phyloP scores from a whole-genome alignment of 805 yeast genomes.

The Zygosaccharomyces siamensis region DNA sequence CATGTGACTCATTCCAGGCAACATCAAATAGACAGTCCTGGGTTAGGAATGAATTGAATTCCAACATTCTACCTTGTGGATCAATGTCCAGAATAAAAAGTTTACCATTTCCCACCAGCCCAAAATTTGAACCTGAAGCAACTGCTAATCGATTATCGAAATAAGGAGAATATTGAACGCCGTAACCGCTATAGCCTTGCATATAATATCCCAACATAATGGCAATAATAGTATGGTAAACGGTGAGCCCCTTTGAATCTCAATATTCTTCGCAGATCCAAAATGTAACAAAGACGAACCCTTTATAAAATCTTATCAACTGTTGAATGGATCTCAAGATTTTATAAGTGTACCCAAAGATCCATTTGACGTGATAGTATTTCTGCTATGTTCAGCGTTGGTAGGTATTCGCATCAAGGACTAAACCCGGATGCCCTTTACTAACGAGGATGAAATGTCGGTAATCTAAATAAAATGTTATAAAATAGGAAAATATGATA shows the following conservation, averaged over 20 bases:
- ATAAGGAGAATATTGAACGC: slow-evolving; percentile 85
- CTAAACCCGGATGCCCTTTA: neutral
- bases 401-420: neutral
- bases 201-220: slow-evolving; percentile 70
- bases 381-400: neutral
- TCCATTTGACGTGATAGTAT: neutral
- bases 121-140: slow-evolving; percentile 88
- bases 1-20: slow-evolving; percentile 88
- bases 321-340: neutral
- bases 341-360: neutral
- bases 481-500: neutral
- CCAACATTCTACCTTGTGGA: slow-evolving; percentile 55
- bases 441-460: neutral
- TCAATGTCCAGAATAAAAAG: slow-evolving; percentile 65
- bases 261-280: neutral
- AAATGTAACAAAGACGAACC: neutral
- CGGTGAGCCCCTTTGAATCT: neutral
- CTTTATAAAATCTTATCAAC: neutral
- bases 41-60: slow-evolving; percentile 66
- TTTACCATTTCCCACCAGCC: slow-evolving; percentile 91
- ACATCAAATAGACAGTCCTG: slow-evolving; percentile 89
- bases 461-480: neutral
- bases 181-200: slow-evolving; percentile 79
- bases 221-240: neutral
- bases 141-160: slow-evolving; percentile 86